Base-by-base conservation (phyloP, 805 yeast species). In the Wickerhamiella shivajii region DNA sequence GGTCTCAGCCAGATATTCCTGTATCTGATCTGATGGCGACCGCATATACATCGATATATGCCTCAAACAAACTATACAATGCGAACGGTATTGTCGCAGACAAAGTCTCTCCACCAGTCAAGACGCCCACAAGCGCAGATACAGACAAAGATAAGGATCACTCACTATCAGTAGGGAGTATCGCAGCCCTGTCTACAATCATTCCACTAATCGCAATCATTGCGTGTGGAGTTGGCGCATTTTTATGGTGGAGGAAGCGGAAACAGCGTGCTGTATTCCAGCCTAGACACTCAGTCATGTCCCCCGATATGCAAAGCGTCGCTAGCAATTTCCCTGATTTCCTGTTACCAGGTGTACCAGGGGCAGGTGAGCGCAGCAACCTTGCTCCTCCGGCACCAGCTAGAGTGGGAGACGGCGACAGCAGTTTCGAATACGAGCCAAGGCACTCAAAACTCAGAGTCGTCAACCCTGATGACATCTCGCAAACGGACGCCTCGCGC, bases 151-250 rank as follows among this genome's bases (percentile, higher is more conserved):
- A 9, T 14, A 18, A 28, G 18, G 4, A 12, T 3, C 15, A 45
- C 36, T 42, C 41, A n/a, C 39, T 60, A 10, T 42, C 59, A 4
- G 41, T 43, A 1, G 57, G 60, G 4, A 50, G 52, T 3, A 49
- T 65, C 9, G 67, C 67, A 12, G 71, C 64, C 1, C 44, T 67
- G n/a, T 61, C 70, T 0, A 60, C 66, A 1, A 45, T 64, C 8
- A 50, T 66, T 4, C 69, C 71, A 3, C 33, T 65, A 1, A 50
- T 64, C 10, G 54, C 55, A 4, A 39, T 64, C 3, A 49, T 56
- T 7, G 52, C 61, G 1, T 39, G 55, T 3, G 55, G 50, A 0
- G 55, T 58, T 8, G 49, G 51, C 7, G 46, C 51, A 0, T 50
- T 50, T 37, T 31, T 49, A 38, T 40, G 42, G 41, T 44, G 46